Evolutionary conservation across 257 asterid species (phyloP).

Genomic region (Eustoma russellianum): DNA sequence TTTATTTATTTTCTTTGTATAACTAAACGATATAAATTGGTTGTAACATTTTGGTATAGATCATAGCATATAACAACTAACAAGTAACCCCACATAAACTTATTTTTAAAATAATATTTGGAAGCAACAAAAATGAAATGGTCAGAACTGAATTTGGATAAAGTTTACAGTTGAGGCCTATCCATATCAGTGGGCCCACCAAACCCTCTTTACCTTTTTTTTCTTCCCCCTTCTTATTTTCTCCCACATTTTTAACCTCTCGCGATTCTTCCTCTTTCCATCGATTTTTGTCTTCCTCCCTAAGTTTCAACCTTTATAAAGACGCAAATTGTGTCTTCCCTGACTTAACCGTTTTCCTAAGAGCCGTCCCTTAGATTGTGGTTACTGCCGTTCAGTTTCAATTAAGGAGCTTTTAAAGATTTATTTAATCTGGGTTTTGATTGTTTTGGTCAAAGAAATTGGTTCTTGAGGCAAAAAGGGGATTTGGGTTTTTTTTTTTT

Average conservation of each 20-base stretch:
- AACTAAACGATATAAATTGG: too few relatives aligned
- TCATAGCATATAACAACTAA: too few relatives aligned
- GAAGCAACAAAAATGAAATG: too few relatives aligned
- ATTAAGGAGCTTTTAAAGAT: neutral
- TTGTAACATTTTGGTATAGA: too few relatives aligned
- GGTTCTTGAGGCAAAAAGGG: conserved; percentile 21
- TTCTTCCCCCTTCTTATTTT: neutral
- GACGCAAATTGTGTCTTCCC: conserved; percentile 1
- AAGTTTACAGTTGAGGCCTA: conserved; percentile 1
- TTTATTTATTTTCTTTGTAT: too few relatives aligned
- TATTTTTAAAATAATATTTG: too few relatives aligned
- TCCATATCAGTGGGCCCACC: conserved; percentile 2
- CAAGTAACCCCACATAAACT: too few relatives aligned
- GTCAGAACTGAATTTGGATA: neutral
- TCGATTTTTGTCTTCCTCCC: neutral
- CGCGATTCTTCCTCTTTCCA: neutral
- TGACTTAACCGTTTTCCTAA: neutral
- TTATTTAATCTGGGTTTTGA: neutral
- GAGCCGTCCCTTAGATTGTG: neutral
- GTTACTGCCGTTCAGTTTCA: neutral
- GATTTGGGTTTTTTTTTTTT: conserved; percentile 14
- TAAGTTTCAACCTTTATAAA: conserved; percentile 1
- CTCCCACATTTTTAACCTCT: neutral
- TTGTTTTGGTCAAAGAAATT: neutral
- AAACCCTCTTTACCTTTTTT: too few relatives aligned